Conservation (phyloP, 192 early-diverging fungal genomes). For the Kickxella alabastrina region DNA sequence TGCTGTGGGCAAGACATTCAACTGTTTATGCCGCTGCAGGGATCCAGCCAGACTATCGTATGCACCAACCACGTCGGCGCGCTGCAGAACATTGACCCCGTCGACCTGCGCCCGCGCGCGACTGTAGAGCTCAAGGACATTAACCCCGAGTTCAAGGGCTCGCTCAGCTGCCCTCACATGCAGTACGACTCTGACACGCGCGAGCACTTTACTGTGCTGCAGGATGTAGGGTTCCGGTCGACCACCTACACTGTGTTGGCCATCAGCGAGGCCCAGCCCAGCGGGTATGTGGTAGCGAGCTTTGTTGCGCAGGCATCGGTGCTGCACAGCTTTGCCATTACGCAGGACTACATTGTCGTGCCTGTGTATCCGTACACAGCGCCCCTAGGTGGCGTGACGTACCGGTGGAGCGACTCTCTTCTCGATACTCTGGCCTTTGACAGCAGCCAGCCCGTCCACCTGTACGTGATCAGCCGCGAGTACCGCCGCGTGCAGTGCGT, state of each 20-base stretch:
- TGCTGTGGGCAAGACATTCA: conserved; percentile 63
- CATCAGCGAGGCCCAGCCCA: conserved; percentile 57
- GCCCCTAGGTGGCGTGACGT: conserved; percentile 60
- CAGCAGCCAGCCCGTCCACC: conserved; percentile 53
- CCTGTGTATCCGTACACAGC: conserved; percentile 63
- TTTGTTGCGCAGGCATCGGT: conserved; percentile 64
- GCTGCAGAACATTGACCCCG: conserved; percentile 65
- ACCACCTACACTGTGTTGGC: conserved; percentile 68
- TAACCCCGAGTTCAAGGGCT: conserved; percentile 62
- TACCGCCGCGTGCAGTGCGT: conserved; percentile 62
- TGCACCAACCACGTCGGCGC: conserved; percentile 68
- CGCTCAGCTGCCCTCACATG: conserved; percentile 63
- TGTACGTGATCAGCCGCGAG: conserved; percentile 72
- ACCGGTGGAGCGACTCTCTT: conserved; percentile 68
- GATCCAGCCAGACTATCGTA: conserved; percentile 60
- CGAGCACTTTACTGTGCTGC: conserved; percentile 71
- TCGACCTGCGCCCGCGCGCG: conserved; percentile 60
- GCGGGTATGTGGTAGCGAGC: conserved; percentile 60
- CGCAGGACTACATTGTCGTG: conserved; percentile 68
- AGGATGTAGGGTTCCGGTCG: conserved; percentile 66
- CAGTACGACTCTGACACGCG: conserved; percentile 66
- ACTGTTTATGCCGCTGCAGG: conserved; percentile 56
- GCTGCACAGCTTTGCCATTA: conserved; percentile 74
- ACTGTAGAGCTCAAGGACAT: conserved; percentile 59
- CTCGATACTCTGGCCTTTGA: conserved; percentile 68